phyloP scores from a whole-genome alignment of 1,284 basidiomycete genomes.

The Cutaneotrichosporon sp. region DNA sequence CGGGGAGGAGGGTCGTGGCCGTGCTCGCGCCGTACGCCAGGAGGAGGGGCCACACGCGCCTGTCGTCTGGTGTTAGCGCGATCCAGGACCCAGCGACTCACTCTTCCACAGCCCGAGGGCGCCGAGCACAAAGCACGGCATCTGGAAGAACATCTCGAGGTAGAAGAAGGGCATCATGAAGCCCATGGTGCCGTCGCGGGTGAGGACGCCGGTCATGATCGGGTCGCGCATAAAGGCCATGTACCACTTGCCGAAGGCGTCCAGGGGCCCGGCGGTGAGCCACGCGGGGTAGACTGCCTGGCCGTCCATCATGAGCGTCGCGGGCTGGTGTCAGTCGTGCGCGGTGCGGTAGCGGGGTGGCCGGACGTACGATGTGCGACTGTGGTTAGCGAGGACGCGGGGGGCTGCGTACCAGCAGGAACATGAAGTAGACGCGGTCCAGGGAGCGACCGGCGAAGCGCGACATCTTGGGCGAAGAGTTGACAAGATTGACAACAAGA shows the following conservation, averaged over 20 bases:
- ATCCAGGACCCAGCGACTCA: slow-evolving; percentile 38
- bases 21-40: slow-evolving; percentile 75
- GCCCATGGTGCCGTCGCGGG: slow-evolving; percentile 28
- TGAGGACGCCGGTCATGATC: slow-evolving; percentile 38
- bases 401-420: slow-evolving; percentile 34
- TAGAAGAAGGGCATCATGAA: slow-evolving; percentile 47
- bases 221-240: slow-evolving; percentile 44
- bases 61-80: slow-evolving; percentile 34
- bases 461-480: slow-evolving; percentile 15
- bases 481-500: neutral
- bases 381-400: slow-evolving; percentile 7
- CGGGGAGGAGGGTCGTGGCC: slow-evolving; percentile 72
- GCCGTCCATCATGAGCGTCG: slow-evolving; percentile 39
- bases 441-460: slow-evolving; percentile 38
- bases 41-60: slow-evolving; percentile 55
- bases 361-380: slow-evolving; percentile 15
- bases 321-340: slow-evolving; percentile 6
- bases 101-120: slow-evolving; percentile 67
- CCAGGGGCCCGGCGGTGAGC: slow-evolving; percentile 28
- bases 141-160: slow-evolving; percentile 63
- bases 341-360: no score
- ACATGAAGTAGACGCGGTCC: slow-evolving; percentile 43
- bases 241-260: slow-evolving; percentile 40
- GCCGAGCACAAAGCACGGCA: slow-evolving; percentile 73
- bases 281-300: slow-evolving; percentile 45